These are phyloP conservation scores for Cercospora nicotianae DNA, from an alignment of 2,329 filamentous ascomycete species.

Conservation along the genomic window DNA sequence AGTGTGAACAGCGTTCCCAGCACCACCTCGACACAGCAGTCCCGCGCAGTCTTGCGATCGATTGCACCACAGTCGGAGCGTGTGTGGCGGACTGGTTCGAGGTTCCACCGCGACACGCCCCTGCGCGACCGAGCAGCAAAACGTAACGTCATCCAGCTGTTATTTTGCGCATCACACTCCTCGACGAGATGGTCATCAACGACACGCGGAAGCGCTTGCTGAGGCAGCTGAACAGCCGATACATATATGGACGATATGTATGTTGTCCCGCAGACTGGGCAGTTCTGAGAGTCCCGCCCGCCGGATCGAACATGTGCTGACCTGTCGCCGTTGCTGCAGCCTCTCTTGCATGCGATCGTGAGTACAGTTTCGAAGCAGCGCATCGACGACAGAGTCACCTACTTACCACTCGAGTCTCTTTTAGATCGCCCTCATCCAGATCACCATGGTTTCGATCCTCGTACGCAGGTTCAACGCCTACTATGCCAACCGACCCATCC, in stretches of 20 bases:
- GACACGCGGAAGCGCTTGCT: conserved; percentile 54
- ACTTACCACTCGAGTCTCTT: not conserved
- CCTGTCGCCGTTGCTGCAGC: conserved; percentile 66
- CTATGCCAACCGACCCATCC: conserved; percentile 90
- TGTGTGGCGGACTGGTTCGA: not conserved
- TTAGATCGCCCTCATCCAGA: conserved; percentile 76
- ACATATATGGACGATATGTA: conserved; percentile 72
- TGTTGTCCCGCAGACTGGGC: conserved; percentile 40
- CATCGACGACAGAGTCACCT: not conserved
- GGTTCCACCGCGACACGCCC: conserved; percentile 1
- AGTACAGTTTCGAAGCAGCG: not conserved
- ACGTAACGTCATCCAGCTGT: conserved; percentile 4
- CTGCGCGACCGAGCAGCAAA: conserved; percentile 3
- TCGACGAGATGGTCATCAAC: conserved; percentile 43
- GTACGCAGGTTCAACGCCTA: conserved; percentile 88
- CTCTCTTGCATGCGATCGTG: conserved; percentile 73
- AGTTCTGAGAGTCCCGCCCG: not conserved
- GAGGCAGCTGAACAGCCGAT: conserved; percentile 68
- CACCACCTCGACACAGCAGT: not conserved
- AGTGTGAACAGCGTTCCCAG: not conserved
- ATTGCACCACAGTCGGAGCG: not conserved
- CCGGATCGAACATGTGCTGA: conserved; percentile 62
- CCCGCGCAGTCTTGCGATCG: not conserved
- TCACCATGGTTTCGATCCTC: conserved; percentile 79
- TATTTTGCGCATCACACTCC: not conserved